phyloP scores from a whole-genome alignment of 1,139 yeast genomes.

The Scheffersomyces stambukii region DNA sequence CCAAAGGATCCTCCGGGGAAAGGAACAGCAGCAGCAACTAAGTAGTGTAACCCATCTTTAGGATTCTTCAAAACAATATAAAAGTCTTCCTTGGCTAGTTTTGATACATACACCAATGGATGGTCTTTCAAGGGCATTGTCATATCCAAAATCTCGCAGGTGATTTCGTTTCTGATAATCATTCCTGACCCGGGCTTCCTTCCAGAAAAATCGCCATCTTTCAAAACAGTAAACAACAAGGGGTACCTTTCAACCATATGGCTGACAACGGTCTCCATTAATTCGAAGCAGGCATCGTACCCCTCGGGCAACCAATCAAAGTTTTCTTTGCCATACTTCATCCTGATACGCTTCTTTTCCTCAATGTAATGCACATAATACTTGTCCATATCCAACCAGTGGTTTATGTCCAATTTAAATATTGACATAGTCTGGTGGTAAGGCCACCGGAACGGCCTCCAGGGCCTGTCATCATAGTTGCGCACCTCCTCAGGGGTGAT shows the following conservation, averaged over 20 bases:
- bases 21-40: constrained; percentile 73
- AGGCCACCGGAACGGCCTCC: constrained; percentile 82
- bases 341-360: constrained; percentile 57
- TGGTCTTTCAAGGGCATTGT: constrained; percentile 56
- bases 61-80: constrained; percentile 54
- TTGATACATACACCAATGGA: constrained; percentile 60
- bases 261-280: constrained; percentile 57
- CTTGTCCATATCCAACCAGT: constrained; percentile 79
- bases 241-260: constrained; percentile 65
- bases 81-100: constrained; percentile 72
- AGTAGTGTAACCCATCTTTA: constrained; percentile 55
- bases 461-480: constrained; percentile 68
- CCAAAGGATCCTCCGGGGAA: constrained; percentile 78
- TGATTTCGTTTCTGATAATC: constrained; percentile 55
- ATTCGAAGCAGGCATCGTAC: constrained; percentile 58
- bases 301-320: constrained; percentile 68
- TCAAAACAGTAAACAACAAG: constrained; percentile 50
- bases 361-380: constrained; percentile 63
- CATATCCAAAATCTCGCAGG: constrained; percentile 59
- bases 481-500: constrained; percentile 66
- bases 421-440: constrained; percentile 79
- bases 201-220: constrained; percentile 18
- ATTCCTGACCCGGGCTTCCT: constrained; percentile 22
- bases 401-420: constrained; percentile 63
- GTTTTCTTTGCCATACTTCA: constrained; percentile 56